phyloP scores from a whole-genome alignment of 352 stramenopile genomes.

The Pythium dissotocum region DNA sequence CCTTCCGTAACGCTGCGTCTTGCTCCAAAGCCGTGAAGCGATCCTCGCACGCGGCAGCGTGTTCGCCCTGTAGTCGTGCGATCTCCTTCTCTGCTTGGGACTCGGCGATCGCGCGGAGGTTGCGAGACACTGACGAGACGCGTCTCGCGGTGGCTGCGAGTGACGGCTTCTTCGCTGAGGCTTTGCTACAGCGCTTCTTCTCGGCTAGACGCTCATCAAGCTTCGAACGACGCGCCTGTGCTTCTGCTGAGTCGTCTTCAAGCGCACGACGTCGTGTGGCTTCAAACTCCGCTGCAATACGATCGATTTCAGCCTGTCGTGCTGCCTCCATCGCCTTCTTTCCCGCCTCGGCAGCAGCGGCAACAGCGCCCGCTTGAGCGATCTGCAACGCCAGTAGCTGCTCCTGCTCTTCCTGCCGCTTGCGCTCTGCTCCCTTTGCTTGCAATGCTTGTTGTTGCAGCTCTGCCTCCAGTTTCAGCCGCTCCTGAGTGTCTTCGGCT shows the following conservation, averaged over 20 bases:
- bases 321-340: conserved; percentile 28
- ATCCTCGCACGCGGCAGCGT: conserved; percentile 28
- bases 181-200: conserved; percentile 5
- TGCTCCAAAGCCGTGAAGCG: conserved; percentile 30
- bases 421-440: conserved; percentile 23
- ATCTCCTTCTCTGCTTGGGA: conserved; percentile 30
- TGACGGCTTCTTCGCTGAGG: neutral
- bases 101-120: conserved; percentile 16
- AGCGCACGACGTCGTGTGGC: conserved; percentile 4
- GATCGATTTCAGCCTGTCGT: conserved; percentile 30
- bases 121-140: conserved; percentile 3
- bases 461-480: conserved; percentile 18
- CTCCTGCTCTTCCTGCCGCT: conserved; percentile 23
- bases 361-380: conserved; percentile 11
- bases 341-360: conserved; percentile 20
- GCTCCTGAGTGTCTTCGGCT: conserved; percentile 14
- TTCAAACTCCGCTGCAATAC: conserved; percentile 29
- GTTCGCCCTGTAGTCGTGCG: conserved; percentile 32
- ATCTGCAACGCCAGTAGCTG: conserved; percentile 18
- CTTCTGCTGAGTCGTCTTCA: conserved; percentile 6
- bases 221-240: conserved; percentile 3
- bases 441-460: conserved; percentile 15
- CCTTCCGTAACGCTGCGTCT: conserved; percentile 31
- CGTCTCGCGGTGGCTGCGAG: neutral
- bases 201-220: conserved; percentile 21